phyloP scores from a whole-genome alignment of 2,329 filamentous ascomycete genomes.

The Colletotrichum cereale region DNA sequence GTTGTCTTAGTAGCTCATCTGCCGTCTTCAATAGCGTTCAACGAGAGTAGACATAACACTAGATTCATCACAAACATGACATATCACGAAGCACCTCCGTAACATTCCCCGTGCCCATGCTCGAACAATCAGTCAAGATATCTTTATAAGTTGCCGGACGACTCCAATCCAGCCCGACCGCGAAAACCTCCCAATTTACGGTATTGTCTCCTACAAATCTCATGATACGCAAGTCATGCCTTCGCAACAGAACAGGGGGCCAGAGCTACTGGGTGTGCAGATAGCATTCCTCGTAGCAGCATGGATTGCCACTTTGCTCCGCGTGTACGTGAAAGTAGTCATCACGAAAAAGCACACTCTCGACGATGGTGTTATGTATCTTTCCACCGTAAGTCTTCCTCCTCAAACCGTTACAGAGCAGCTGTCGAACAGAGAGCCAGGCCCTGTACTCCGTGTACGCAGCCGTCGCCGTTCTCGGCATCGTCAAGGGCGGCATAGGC shows the following conservation, averaged over 20 bases:
- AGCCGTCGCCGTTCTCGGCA: constrained; percentile 49
- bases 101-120: not conserved
- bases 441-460: constrained; percentile 49
- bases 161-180: not conserved
- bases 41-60: not conserved
- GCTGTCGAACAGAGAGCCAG: constrained; percentile 42
- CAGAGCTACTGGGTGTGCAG: constrained; percentile 16
- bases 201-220: not conserved
- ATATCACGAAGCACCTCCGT: not conserved
- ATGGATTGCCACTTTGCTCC: constrained; percentile 53
- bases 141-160: not conserved
- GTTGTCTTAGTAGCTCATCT: not conserved
- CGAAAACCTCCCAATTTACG: not conserved
- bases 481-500: constrained; percentile 47
- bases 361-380: constrained; percentile 62
- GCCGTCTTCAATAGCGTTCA: not conserved
- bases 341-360: constrained; percentile 55
- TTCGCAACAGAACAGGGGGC: not conserved
- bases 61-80: not conserved
- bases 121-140: not conserved
- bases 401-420: not conserved
- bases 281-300: constrained; percentile 48
- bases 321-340: constrained; percentile 58
- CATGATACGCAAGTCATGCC: not conserved
- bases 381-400: constrained; percentile 54